phyloP scores from a whole-genome alignment of 2,329 filamentous ascomycete species.

The Podosphaera aphanis region DNA sequence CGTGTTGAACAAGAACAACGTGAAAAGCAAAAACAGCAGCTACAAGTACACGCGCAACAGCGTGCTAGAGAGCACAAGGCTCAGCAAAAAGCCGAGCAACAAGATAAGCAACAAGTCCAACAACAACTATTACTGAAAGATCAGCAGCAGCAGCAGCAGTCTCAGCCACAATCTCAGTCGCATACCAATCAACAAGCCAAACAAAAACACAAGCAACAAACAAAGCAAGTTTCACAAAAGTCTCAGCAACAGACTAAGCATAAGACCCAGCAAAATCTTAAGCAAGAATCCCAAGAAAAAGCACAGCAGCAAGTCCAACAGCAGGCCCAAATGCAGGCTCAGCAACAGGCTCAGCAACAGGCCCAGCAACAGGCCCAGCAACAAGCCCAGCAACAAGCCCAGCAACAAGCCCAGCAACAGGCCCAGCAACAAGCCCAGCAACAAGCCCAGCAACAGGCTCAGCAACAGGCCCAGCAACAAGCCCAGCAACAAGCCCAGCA shows the following conservation, averaged over 20 bases:
- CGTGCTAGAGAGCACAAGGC: neutral
- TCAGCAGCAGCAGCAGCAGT: constrained; percentile 2
- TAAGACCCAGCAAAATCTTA: constrained; percentile 3
- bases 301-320: neutral
- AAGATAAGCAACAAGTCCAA: constrained; percentile 1
- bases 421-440: too few relatives aligned
- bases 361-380: too few relatives aligned
- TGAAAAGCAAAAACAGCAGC: constrained; percentile 9
- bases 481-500: too few relatives aligned
- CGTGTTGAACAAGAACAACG: constrained; percentile 9
- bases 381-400: too few relatives aligned
- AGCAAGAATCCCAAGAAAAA: neutral
- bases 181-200: constrained; percentile 1
- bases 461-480: too few relatives aligned
- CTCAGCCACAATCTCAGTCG: constrained; percentile 2
- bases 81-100: constrained; percentile 4
- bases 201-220: constrained; percentile 3
- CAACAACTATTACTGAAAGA: constrained; percentile 2
- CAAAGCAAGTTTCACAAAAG: constrained; percentile 4
- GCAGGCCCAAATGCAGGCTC: neutral
- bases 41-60: constrained; percentile 6
- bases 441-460: too few relatives aligned
- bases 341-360: too few relatives aligned
- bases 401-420: too few relatives aligned
- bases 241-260: constrained; percentile 1